phyloP scores from a whole-genome alignment of 208 protist genomes.

The Leishmania martiniquensis region DNA sequence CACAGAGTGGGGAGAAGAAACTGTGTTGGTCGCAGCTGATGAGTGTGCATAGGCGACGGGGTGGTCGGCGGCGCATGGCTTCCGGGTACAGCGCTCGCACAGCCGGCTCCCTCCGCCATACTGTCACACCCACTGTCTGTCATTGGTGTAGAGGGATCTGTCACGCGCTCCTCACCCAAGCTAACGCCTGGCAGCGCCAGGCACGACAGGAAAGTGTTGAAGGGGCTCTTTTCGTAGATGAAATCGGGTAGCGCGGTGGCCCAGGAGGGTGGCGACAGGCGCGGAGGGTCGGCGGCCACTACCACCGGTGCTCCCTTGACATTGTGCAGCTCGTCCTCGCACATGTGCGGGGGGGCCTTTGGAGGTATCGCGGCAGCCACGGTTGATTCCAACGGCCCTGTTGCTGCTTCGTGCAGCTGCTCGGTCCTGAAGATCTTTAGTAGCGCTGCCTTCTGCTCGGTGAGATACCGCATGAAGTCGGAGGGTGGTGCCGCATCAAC shows the following conservation, averaged over 20 bases:
- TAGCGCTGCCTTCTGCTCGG: slow-evolving; percentile 12
- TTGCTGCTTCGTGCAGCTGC: background rate
- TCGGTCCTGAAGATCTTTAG: background rate
- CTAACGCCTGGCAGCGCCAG: slow-evolving; percentile 10
- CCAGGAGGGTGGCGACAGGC: background rate
- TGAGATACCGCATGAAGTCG: slow-evolving; percentile 9
- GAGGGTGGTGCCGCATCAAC: background rate
- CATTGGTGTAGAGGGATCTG: background rate
- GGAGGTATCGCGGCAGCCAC: background rate
- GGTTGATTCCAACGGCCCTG: background rate
- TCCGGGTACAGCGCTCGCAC: background rate
- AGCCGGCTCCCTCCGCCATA: background rate
- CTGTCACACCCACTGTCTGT: background rate
- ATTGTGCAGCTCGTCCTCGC: background rate
- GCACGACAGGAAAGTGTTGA: slow-evolving; percentile 11
- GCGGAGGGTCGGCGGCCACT: background rate
- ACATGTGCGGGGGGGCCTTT: background rate
- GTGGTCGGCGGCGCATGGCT: background rate
- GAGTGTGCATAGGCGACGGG: slow-evolving; percentile 15
- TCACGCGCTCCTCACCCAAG: slow-evolving; percentile 9
- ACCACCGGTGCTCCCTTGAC: background rate
- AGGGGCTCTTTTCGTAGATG: background rate
- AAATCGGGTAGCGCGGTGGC: background rate
- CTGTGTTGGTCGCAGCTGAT: slow-evolving; percentile 24
- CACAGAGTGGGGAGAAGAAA: slow-evolving; percentile 27